phyloP scores from a whole-genome alignment of 192 early-diverging fungal species.

The Spizellomyces sp. region DNA sequence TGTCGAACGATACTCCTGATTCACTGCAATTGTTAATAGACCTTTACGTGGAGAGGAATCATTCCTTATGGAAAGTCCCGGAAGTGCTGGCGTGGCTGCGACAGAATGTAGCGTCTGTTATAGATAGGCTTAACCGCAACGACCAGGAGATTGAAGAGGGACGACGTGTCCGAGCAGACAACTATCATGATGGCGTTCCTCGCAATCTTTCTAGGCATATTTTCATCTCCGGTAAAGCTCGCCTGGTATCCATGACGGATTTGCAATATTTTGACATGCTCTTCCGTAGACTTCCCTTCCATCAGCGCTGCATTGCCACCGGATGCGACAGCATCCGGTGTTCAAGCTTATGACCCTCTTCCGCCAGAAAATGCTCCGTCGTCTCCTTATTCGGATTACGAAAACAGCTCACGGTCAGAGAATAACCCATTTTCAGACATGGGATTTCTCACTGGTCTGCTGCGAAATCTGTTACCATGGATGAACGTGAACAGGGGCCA shows the following conservation, averaged over 20 bases:
- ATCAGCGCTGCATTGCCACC: slow-evolving; percentile 55
- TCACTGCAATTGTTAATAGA: slow-evolving; percentile 50
- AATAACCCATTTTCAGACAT: too few relatives aligned
- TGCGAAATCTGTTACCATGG: slow-evolving; percentile 14
- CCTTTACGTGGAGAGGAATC: slow-evolving; percentile 74
- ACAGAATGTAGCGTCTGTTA: slow-evolving; percentile 17
- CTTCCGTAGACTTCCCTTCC: slow-evolving; percentile 49
- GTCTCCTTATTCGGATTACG: slow-evolving; percentile 19
- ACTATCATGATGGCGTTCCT: not conserved
- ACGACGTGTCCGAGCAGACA: not conserved
- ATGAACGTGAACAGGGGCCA: slow-evolving; percentile 20
- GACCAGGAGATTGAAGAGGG: slow-evolving; percentile 32
- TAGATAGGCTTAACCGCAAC: not conserved
- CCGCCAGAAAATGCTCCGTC: slow-evolving; percentile 48
- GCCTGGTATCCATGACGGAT: slow-evolving; percentile 4
- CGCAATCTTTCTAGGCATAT: slow-evolving; percentile 48
- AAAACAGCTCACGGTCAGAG: not conserved
- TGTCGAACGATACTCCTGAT: slow-evolving; percentile 1
- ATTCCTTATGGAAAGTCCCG: slow-evolving; percentile 83
- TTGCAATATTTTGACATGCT: slow-evolving; percentile 16
- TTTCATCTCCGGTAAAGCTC: slow-evolving; percentile 36
- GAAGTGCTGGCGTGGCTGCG: slow-evolving; percentile 59
- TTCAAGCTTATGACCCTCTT: slow-evolving; percentile 68
- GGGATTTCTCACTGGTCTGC: not conserved
- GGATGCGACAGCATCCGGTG: slow-evolving; percentile 43